A percentile compares a stretch with the other conserved stretches of the same genome.
phyloP scores from a whole-genome alignment of 257 asterid genomes.

The Leptodermis oblonga region DNA sequence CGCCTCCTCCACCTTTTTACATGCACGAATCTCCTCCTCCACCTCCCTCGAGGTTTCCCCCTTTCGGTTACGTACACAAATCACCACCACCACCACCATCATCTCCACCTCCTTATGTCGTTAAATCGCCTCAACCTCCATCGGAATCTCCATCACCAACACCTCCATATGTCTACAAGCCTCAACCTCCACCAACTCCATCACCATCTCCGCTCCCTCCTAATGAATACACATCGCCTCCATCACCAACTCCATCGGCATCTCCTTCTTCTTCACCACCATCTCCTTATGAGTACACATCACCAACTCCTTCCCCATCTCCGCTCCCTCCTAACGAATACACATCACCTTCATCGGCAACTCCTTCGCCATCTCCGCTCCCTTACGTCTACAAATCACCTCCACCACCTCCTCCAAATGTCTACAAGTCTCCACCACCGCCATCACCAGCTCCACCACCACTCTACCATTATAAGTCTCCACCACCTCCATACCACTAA shows the following conservation, averaged over 20 bases:
- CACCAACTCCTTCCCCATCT: not conserved
- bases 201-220: not conserved
- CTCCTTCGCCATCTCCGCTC: not conserved
- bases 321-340: not conserved
- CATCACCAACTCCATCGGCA: not conserved
- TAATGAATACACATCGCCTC: not conserved
- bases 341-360: not conserved
- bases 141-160: not conserved
- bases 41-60: not conserved
- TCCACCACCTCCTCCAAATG: constrained; percentile 6
- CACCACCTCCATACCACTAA: not conserved
- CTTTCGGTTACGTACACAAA: not conserved
- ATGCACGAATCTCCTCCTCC: not conserved
- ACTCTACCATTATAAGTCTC: not conserved
- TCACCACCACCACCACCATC: constrained; percentile 9
- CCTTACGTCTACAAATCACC: not conserved
- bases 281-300: not conserved
- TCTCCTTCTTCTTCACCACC: not conserved
- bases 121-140: constrained; percentile 3
- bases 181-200: not conserved
- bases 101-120: not conserved
- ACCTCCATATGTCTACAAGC: not conserved
- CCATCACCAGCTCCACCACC: constrained; percentile 16
- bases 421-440: not conserved
- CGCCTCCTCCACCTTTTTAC: not conserved